A percentile compares a stretch with the other conserved stretches of the same genome.
Evolutionary conservation across 352 stramenopile species (phyloP).

Genomic region (Pythium grandisporangium): DNA sequence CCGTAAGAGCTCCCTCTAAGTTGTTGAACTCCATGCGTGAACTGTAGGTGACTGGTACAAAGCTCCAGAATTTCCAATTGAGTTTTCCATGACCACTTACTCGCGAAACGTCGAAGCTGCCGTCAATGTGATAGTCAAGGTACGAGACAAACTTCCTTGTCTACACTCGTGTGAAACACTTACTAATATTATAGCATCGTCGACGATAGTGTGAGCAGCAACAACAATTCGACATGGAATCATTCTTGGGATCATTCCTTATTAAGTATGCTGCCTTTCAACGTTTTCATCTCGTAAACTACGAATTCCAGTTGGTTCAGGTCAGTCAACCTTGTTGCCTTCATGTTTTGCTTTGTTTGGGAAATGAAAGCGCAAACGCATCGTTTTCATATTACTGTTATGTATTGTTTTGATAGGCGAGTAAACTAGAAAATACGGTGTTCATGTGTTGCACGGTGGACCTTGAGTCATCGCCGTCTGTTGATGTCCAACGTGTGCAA

Average conservation of each 20-base stretch:
- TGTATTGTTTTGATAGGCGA: conserved; percentile 8
- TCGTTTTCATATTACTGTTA: no score
- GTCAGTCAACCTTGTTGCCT: conserved; percentile 12
- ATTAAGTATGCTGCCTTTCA: conserved; percentile 26
- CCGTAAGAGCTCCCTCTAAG: not conserved
- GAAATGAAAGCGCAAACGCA: no score
- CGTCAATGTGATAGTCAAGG: not conserved
- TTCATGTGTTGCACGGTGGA: conserved; percentile 44
- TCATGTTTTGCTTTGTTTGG: not conserved
- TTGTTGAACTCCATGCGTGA: no score
- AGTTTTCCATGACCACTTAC: conserved; percentile 5
- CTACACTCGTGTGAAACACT: no score
- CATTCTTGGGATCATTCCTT: conserved; percentile 39
- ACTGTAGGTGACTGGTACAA: conserved; percentile 10
- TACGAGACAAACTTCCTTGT: no score
- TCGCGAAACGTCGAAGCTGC: no score
- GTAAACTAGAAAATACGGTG: conserved; percentile 16
- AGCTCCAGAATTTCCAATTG: conserved; percentile 8
- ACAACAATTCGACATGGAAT: conserved; percentile 47
- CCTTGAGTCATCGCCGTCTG: conserved; percentile 10
- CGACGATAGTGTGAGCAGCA: conserved; percentile 32
- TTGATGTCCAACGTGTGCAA: not conserved
- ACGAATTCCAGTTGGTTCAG: conserved; percentile 41
- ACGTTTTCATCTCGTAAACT: conserved; percentile 41
- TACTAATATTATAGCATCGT: no score